These are phyloP conservation scores for Delitschia confertaspora DNA, from an alignment of 495 filamentous ascomycete genomes.

Conservation along the genomic window DNA sequence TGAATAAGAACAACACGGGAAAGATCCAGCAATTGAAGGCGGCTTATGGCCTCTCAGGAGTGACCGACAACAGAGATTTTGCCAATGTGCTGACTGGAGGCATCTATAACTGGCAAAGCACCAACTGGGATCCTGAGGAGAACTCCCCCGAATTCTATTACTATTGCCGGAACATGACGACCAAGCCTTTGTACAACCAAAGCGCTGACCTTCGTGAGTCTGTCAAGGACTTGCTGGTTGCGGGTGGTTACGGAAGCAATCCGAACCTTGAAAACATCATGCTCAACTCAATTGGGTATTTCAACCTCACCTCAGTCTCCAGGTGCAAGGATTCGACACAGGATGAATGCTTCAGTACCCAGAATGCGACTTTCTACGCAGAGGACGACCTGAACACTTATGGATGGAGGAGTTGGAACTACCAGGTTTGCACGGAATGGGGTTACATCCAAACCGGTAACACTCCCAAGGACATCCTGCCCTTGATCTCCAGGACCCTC, in stretches of 20 bases:
- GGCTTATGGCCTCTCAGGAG: slow-evolving; percentile 48
- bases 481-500: slow-evolving; percentile 57
- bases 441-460: slow-evolving; percentile 62
- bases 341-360: slow-evolving; percentile 44
- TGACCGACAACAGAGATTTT: slow-evolving; percentile 55
- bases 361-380: slow-evolving; percentile 44
- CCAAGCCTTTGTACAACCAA: slow-evolving; percentile 40
- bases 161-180: slow-evolving; percentile 53
- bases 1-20: slow-evolving; percentile 40
- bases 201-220: slow-evolving; percentile 36
- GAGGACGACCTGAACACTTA: slow-evolving; percentile 35
- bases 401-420: slow-evolving; percentile 33
- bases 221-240: slow-evolving; percentile 41
- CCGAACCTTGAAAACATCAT: slow-evolving; percentile 45
- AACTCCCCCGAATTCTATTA: slow-evolving; percentile 45
- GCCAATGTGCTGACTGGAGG: slow-evolving; percentile 45
- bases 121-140: slow-evolving; percentile 61
- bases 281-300: slow-evolving; percentile 59
- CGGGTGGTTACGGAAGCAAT: slow-evolving; percentile 49
- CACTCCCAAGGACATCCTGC: slow-evolving; percentile 47
- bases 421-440: slow-evolving; percentile 47
- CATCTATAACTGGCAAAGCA: slow-evolving; percentile 49
- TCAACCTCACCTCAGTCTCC: slow-evolving; percentile 39
- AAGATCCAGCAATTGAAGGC: slow-evolving; percentile 48
- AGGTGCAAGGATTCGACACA: slow-evolving; percentile 37